Evolutionary conservation across 2,329 filamentous ascomycete genomes (phyloP).

Genomic region (Fusarium udum): DNA sequence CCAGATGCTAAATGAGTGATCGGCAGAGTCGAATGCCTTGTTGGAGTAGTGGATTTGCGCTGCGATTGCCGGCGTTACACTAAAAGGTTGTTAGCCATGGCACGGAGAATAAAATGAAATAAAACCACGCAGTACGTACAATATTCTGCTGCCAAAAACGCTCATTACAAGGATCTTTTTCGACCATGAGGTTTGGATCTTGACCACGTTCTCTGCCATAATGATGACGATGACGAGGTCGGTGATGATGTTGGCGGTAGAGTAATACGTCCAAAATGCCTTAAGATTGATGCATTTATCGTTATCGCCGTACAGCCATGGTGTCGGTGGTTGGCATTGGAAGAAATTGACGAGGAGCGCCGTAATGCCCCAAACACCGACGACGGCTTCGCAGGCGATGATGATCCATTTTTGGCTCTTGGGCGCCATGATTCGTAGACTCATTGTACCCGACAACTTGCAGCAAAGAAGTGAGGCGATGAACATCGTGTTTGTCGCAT

Average conservation of each 20-base stretch:
- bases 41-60: slow-evolving; percentile 42
- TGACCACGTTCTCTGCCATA: slow-evolving; percentile 43
- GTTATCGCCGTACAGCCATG: slow-evolving; percentile 41
- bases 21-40: slow-evolving; percentile 33
- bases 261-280: slow-evolving; percentile 43
- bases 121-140: slow-evolving; percentile 33
- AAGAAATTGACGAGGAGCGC: slow-evolving; percentile 42
- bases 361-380: slow-evolving; percentile 38
- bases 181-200: slow-evolving; percentile 42
- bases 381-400: slow-evolving; percentile 25
- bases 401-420: slow-evolving; percentile 38
- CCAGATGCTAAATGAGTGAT: slow-evolving; percentile 41
- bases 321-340: slow-evolving; percentile 41
- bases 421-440: slow-evolving; percentile 38
- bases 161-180: slow-evolving; percentile 44
- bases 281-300: slow-evolving; percentile 35
- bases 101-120: not conserved
- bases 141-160: slow-evolving; percentile 45
- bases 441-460: slow-evolving; percentile 43
- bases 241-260: slow-evolving; percentile 43
- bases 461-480: slow-evolving; percentile 40
- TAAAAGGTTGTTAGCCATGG: not conserved
- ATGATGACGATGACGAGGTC: slow-evolving; percentile 42
- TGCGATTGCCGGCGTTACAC: slow-evolving; percentile 43
- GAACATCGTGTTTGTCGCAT: slow-evolving; percentile 41